These are phyloP conservation scores for Diutina pseudorugosa DNA, from an alignment of 1,139 yeast species.

Conservation along the genomic window DNA sequence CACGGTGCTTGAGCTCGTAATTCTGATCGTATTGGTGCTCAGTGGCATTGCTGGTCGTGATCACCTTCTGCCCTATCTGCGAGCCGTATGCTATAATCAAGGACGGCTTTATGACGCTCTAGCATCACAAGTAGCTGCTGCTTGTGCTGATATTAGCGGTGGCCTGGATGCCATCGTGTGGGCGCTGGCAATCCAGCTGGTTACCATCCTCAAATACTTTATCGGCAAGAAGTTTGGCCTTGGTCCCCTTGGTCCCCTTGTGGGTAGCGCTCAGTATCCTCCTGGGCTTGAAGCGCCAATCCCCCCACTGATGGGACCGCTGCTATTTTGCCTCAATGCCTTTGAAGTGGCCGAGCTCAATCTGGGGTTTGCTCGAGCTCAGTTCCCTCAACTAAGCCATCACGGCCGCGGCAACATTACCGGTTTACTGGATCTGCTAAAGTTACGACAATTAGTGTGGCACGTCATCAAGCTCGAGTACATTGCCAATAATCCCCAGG, in stretches of 20 bases:
- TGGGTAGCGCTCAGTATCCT: not conserved
- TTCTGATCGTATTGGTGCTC: not conserved
- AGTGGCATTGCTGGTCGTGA: not conserved
- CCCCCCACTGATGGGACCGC: not conserved
- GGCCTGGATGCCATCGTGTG: not conserved
- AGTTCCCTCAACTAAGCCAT: constrained; percentile 12
- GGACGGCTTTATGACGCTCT: not conserved
- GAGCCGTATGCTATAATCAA: not conserved
- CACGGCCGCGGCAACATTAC: constrained; percentile 5
- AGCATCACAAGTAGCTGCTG: not conserved
- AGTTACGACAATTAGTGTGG: constrained; percentile 22
- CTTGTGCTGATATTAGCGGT: not conserved
- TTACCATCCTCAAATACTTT: constrained; percentile 20
- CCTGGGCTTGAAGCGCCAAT: not conserved
- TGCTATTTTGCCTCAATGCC: constrained; percentile 11
- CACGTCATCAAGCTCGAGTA: constrained; percentile 18
- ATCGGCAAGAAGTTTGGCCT: constrained; percentile 10
- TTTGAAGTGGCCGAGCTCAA: constrained; percentile 11
- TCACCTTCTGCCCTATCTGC: not conserved
- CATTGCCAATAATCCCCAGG: constrained; percentile 11
- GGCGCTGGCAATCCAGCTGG: constrained; percentile 5
- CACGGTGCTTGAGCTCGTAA: not conserved
- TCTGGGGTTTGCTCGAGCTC: constrained; percentile 15
- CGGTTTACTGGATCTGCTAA: constrained; percentile 14
- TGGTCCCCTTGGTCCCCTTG: not conserved